Evolutionary conservation across 441 rosid genomes (phyloP).

Genomic region (Pelargonium fulgidum): DNA sequence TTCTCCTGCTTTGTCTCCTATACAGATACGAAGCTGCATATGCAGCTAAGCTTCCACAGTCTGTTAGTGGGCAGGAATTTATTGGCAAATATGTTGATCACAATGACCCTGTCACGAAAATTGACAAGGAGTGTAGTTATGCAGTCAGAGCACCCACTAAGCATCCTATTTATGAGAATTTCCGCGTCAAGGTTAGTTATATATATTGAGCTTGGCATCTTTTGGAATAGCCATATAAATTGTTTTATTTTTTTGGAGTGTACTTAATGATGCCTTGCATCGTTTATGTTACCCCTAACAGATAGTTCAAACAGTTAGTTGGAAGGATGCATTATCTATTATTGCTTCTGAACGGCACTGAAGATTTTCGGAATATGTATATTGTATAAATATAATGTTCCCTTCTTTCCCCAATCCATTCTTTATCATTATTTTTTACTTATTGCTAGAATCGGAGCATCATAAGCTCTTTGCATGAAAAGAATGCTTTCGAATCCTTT

Average conservation of each 20-base stretch:
- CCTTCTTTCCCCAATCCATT: not conserved
- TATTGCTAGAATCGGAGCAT: not conserved
- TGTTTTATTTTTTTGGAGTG: not conserved
- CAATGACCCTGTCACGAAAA: slow-evolving; percentile 74
- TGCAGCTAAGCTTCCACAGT: slow-evolving; percentile 63
- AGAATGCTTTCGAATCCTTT: not conserved
- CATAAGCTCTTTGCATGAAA: not conserved
- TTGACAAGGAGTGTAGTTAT: slow-evolving; percentile 64
- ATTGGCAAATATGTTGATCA: slow-evolving; percentile 62
- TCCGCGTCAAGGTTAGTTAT: slow-evolving; percentile 81
- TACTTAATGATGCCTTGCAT: not conserved
- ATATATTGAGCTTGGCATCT: slow-evolving; percentile 10
- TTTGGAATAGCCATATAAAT: not conserved
- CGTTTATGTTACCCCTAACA: not conserved
- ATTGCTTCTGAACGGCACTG: not conserved
- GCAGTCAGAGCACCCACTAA: slow-evolving; percentile 69
- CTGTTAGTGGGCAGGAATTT: slow-evolving; percentile 63
- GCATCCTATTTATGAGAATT: slow-evolving; percentile 94
- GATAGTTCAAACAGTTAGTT: not conserved
- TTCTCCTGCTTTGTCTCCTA: slow-evolving; percentile 1
- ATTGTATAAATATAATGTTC: not conserved
- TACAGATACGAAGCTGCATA: slow-evolving; percentile 85
- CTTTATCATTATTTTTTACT: not conserved
- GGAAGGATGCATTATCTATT: not conserved
- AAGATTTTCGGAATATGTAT: not conserved